Base-by-base conservation (phyloP, 176 grass and related monocot genomes). In the Triticum turgidum region DNA sequence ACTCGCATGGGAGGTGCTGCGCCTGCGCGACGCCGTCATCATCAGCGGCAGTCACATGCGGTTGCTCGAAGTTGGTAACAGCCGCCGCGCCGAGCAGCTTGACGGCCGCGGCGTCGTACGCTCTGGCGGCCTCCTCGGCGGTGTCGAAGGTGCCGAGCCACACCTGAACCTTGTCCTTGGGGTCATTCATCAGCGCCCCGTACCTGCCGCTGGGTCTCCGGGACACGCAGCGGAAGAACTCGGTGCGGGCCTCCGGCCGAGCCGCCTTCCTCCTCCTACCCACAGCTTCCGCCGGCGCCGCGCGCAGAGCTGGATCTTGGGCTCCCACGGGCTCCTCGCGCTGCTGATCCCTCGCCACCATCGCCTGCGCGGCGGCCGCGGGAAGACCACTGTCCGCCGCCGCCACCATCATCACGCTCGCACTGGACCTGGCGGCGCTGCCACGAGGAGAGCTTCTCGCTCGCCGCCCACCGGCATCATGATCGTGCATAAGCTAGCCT, bases 101-200 rank as follows among this genome's bases (percentile, higher is more conserved):
- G 65, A 67, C 65, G 65, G 65, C 65, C 13, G 65, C 27, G 11
- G 27, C 65, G 13, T 67, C 65, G 65, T 67, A 67, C 65, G 65
- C 65, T 17, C 65, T 67, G 65, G 94, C 94, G 0, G 94, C 94
- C 75, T 97, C 92, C 90, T 97, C 94, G 4, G 94, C 94, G 17
- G 94, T 97, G 82, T 97, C 89, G 82, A 87, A 97, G 21, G 92
- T 97, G 11, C 94, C 94, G 0, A 97, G 94, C 92, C 94, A 97
- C 0, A 94, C 84, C 3, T 15, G 29, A 32, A 27, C 13, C 3
- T 17, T 5, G 10, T 12, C 5, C 64, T 17, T 7, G 4, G 1
- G 5, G 29, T 33, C 5, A 0, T 27, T 67, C 25, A 67, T 8
- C 29, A 8, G 29, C 11, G 65, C 65, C 65, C 2, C 29, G 29